Percentiles rank a stretch among this genome's conserved stretches.
phyloP scores from a whole-genome alignment of 2,329 filamentous ascomycete genomes.

The Fusarium nisikadoi region DNA sequence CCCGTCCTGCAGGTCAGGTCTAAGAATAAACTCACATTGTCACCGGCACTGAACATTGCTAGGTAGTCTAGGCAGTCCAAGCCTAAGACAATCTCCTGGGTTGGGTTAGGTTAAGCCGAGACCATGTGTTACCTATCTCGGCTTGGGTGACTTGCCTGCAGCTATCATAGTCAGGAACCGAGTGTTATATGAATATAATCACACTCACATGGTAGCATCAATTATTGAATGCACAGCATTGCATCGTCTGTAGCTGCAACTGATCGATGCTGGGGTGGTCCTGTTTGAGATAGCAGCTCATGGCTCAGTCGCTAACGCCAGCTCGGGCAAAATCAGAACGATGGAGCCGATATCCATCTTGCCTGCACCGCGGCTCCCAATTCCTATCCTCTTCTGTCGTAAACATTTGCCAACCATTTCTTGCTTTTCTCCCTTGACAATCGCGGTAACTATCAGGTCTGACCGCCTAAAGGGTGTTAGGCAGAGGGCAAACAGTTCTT shows the following conservation, averaged over 20 bases:
- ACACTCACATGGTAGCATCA: conserved; percentile 9
- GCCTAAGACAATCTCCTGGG: conserved; percentile 10
- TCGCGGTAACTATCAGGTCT: conserved; percentile 40
- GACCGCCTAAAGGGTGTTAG: conserved; percentile 39
- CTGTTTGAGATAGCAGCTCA: not conserved
- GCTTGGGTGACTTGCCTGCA: conserved; percentile 16
- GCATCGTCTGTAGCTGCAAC: not conserved
- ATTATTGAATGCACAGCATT: conserved; percentile 25
- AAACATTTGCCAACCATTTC: not conserved
- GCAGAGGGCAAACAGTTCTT: conserved; percentile 18
- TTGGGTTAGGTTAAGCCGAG: not conserved
- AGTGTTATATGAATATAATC: conserved; percentile 1
- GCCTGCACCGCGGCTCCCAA: not conserved
- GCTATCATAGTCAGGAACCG: conserved; percentile 35
- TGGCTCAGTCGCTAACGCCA: conserved; percentile 7
- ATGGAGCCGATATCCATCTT: not conserved
- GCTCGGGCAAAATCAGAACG: not conserved
- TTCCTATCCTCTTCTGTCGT: not conserved
- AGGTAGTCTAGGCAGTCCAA: not conserved
- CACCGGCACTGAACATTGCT: conserved; percentile 6
- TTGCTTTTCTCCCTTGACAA: conserved; percentile 30
- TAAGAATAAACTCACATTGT: conserved; percentile 28
- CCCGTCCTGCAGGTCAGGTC: conserved; percentile 24
- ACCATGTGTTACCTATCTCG: conserved; percentile 4
- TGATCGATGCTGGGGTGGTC: conserved; percentile 1